Evolutionary conservation across 345 rosid species (phyloP), one percentile per base, ranked within the genome.

Genomic region (Eutrema yunnanense): DNA sequence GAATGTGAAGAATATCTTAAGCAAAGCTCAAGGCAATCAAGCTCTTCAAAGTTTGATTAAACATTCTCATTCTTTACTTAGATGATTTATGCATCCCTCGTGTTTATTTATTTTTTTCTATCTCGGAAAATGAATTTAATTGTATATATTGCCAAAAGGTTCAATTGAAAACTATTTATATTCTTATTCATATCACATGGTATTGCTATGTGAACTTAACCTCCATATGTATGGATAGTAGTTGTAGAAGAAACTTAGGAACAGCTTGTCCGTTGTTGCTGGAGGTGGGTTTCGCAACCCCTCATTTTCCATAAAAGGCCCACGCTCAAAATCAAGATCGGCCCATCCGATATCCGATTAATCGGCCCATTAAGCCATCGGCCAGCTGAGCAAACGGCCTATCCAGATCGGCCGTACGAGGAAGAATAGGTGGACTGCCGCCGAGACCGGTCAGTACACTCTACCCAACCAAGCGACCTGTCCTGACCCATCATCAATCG

Each of bases 1-100:
- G 60, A 83, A 86, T 49, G 83, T 90, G 79, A 84, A 77, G 80
- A 83, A 67, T 69, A 63, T 90, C 27, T 8, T 85, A 72, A 66
- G 85, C 66, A 88, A 82, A 62, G 85, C 90, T 22, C 90, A 78
- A 75, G 81, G 88, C 71, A 86, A 56, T 74, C 82, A 72, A 69
- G 79, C 90, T 62, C 54, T 88, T 3, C 85, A 77, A 82, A 76
- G 58, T 58, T 69, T 90, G 51, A 79, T 85, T 49, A 88, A 73
- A 74, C 90, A 85, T 41, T 88, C 94, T 61, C 90, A 83, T 78
- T 85, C 88, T 16, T 62, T 89, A 54, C 84, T 89, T 26, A 77
- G 85, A 70, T 84, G 80, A 84, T 63, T 32, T 55, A 42, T 41
- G 44, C 27, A 40, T 63, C 52, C 47, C 13, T 48, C 10, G 9